Evolutionary conservation across 768 basidiomycete genomes (phyloP), one percentile per base, ranked within the genome.

Genomic region (Tulasnella sp.): DNA sequence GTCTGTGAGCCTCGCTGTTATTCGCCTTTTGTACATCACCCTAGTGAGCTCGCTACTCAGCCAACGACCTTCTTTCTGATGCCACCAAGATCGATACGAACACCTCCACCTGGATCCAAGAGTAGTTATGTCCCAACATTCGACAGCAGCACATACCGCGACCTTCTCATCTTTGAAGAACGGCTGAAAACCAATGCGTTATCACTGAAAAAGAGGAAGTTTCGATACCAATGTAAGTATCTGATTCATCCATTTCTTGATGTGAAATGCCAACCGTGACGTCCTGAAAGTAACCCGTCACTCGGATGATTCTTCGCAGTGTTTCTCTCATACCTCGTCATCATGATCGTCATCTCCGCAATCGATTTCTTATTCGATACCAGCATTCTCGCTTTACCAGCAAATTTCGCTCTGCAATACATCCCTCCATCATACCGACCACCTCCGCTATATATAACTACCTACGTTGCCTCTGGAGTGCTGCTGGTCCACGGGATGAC

Each of bases 141-240:
- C 59, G 90, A 92, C 64, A 71, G 72, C 45, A 72, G 81, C 10
- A 91, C 90, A 1, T 88, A 83, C 64, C 71, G 83, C 39, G 93
- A 99, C 63, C 69, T 99, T 12, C 73, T 96, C 20, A 69, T 89
- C 39, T 96, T 98, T 54, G 93, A 99, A 67, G 92, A 96, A 63
- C 75, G 93, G n/a, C 77, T 99, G 53, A 95, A 95, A 69, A 83
- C 84, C 16, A 96, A 84, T 61, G 89, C 88, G 4, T 76, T 81
- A n/a, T 76, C 72, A 54, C 70, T 92, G 13, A 81, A 83, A 59
- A 73, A 76, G 25, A 71, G 88, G 50, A 91, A 91, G 65, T 73
- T 77, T 24, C 74, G 84, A 53, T 91, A 91, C 66, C 83, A 89
- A 68, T 62, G 87, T 89, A 62, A 58, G 77, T 72, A 4, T 24